phyloP scores from a whole-genome alignment of 1,284 basidiomycete genomes.

The Boletus smithii region DNA sequence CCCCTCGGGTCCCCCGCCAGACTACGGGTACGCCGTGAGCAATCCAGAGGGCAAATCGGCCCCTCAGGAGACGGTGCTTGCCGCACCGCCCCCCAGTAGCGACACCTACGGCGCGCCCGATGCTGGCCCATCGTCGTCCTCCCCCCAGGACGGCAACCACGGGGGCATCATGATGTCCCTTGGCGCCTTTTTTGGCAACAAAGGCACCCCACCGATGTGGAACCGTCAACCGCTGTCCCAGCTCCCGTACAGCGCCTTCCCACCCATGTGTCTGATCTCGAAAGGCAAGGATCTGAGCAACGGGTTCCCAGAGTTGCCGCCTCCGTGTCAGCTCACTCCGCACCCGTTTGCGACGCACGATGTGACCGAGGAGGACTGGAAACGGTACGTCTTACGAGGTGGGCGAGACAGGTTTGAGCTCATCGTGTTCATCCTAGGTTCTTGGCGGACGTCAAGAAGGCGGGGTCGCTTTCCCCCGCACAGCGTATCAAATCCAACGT shows the following conservation, averaged over 20 bases:
- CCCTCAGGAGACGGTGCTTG: neutral
- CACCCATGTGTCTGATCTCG: constrained; percentile 32
- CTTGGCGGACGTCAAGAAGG: constrained; percentile 29
- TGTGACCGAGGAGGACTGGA: constrained; percentile 33
- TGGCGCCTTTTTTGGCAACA: constrained; percentile 27
- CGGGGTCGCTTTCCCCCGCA: constrained; percentile 15
- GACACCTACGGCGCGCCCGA: neutral
- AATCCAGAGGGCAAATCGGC: constrained; percentile 1
- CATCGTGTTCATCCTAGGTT: constrained; percentile 16
- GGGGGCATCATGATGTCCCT: constrained; percentile 16
- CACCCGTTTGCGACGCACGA: constrained; percentile 34
- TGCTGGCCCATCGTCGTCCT: neutral
- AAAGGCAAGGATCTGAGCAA: constrained; percentile 17
- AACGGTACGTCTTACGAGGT: constrained; percentile 25
- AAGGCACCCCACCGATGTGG: constrained; percentile 29
- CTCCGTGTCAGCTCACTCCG: constrained; percentile 22
- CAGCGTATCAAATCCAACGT: constrained; percentile 33
- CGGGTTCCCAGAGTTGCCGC: constrained; percentile 32
- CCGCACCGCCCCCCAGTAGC: neutral
- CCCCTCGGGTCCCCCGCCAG: constrained; percentile 20
- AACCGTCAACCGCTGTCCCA: constrained; percentile 17
- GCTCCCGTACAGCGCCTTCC: constrained; percentile 24
- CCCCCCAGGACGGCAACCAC: neutral
- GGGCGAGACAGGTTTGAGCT: neutral
- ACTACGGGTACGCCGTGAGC: constrained; percentile 9